Base-by-base conservation (phyloP, 169 alveolate species). In the Ichthyophthirius multifiliis region DNA sequence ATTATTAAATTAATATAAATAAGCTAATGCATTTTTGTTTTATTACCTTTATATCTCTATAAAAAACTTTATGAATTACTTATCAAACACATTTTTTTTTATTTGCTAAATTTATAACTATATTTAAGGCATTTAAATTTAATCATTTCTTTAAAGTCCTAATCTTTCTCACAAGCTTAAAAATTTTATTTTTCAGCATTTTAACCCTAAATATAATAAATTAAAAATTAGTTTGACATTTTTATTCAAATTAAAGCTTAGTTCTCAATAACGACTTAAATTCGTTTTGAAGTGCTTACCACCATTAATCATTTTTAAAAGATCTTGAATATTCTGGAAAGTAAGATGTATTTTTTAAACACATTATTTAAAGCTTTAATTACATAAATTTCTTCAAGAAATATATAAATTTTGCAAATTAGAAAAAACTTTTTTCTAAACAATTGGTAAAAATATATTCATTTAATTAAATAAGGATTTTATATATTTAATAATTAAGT, bases 221-320 rank as follows among this genome's bases (percentile, higher is more conserved):
- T 62, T 15, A 27, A 45, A 45, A 20, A 39, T 39, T 34, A 65
- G 71, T n/a, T 27, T 37, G 15, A 48, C 37, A 15, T 43, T 46
- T 34, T 62, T 76, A 76, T 65, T 46, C 83, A 75, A 76, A 76
- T 76, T 76, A 16, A 76, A 55, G 62, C 62, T 76, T 6, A 35
- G 41, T 32, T 76, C 83, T 39, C 41, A 55, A 7, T 55, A 39
- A 62, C 74, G 62, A 62, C 65, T 62, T 18, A 62, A 23, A 2
- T 48, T 18, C 83, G 62, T 76, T 76, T 62, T 76, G 76, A 5
- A 76, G 43, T 9, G 83, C 83, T n/a, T 63, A 37, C 83, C 83
- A 76, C n/a, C n/a, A n/a, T n/a, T 65, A 45, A 23, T 76, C 83
- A 76, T 76, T 76, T 41, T 76, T 43, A 30, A 76, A 76, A 3